phyloP scores from a whole-genome alignment of 306 rosid species.

The Dalbergia oliveri region DNA sequence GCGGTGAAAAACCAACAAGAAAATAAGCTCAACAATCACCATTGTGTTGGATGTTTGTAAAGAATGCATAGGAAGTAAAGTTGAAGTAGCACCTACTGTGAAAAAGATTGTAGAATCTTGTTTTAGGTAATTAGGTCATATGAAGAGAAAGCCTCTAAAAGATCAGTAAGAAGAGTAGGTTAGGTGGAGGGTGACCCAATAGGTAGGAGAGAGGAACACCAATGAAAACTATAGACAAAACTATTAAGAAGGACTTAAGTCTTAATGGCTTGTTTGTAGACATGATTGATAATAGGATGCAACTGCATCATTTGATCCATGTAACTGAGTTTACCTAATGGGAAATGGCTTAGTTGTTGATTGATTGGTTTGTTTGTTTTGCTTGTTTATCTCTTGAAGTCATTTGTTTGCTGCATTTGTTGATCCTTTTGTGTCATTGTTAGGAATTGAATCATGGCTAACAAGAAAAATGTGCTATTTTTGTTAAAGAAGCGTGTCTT shows the following conservation, averaged over 20 bases:
- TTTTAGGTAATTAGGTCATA: background rate
- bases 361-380: background rate
- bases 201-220: too few relatives aligned
- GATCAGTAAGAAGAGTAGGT: background rate
- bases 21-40: too few relatives aligned
- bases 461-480: conserved; percentile 12
- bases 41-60: background rate
- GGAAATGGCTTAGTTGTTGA: background rate
- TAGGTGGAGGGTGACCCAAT: background rate
- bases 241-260: background rate
- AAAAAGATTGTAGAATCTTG: background rate
- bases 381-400: conserved; percentile 16
- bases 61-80: background rate
- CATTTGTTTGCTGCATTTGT: conserved; percentile 16
- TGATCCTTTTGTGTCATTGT: conserved; percentile 16
- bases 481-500: conserved; percentile 8
- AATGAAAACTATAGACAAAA: background rate
- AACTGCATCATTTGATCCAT: background rate
- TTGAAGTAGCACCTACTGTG: background rate
- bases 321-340: background rate
- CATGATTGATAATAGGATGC: background rate
- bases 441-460: background rate
- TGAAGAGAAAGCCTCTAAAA: background rate
- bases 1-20: too few relatives aligned
- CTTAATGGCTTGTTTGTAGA: background rate